Conservation (phyloP, 2,329 filamentous ascomycete genomes). For the Boeremia exigua region DNA sequence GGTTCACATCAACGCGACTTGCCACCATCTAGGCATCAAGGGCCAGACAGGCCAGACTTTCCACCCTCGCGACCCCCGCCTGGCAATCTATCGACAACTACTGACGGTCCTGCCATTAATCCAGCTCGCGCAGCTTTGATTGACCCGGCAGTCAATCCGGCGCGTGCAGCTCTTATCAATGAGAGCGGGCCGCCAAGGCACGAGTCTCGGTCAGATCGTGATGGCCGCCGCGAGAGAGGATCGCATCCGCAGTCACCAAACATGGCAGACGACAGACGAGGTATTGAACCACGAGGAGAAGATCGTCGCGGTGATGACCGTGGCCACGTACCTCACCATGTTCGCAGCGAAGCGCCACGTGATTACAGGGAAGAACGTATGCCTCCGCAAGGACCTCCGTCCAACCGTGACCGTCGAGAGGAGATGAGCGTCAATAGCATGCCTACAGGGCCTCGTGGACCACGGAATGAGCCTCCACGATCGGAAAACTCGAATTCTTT, state of each 20-base stretch:
- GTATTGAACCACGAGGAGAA: constrained; percentile 29
- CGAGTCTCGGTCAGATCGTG: constrained; percentile 39
- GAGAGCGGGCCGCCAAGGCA: constrained; percentile 35
- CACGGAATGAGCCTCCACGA: constrained; percentile 43
- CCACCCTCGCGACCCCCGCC: constrained; percentile 26
- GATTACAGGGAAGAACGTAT: constrained; percentile 44
- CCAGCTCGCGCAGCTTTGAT: constrained; percentile 54
- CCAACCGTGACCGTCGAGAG: constrained; percentile 49
- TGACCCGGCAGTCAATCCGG: constrained; percentile 48
- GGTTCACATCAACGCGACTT: constrained; percentile 35
- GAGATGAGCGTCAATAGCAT: constrained; percentile 45
- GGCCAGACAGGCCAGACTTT: constrained; percentile 31
- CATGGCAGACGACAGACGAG: constrained; percentile 28
- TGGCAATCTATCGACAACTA: constrained; percentile 19
- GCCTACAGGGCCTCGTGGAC: constrained; percentile 61
- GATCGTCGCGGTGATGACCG: constrained; percentile 39
- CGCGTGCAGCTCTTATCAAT: constrained; percentile 52
- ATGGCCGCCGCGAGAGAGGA: constrained; percentile 39
- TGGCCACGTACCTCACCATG: constrained; percentile 27
- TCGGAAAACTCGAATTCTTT: constrained; percentile 14
- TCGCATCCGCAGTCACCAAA: constrained; percentile 41
- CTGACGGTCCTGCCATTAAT: constrained; percentile 45
- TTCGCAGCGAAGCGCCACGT: constrained; percentile 32
- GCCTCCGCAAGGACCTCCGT: constrained; percentile 25
- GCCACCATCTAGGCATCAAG: constrained; percentile 24